These are phyloP conservation scores for Orbilia quercus DNA, from an alignment of 2,329 filamentous ascomycete species.

Conservation along the genomic window DNA sequence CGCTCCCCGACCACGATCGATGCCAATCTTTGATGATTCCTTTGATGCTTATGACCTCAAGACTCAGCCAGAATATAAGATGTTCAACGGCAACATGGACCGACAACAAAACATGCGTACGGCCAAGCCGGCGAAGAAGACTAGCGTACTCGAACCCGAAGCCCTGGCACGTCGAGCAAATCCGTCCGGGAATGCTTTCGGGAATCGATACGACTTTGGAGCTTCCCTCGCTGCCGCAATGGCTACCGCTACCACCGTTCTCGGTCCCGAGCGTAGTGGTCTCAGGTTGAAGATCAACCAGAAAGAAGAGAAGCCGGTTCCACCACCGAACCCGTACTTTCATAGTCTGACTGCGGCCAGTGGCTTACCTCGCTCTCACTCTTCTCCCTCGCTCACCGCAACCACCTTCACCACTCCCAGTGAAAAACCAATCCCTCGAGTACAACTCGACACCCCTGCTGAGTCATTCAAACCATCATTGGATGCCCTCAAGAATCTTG, in stretches of 20 bases:
- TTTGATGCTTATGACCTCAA: constrained; percentile 67
- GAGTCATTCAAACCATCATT: constrained; percentile 46
- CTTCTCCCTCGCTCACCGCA: constrained; percentile 48
- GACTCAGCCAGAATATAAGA: constrained; percentile 55
- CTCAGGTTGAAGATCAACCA: constrained; percentile 62
- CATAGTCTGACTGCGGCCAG: constrained; percentile 42
- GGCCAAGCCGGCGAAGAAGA: constrained; percentile 51
- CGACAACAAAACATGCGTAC: constrained; percentile 43
- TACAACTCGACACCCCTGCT: constrained; percentile 36
- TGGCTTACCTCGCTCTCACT: constrained; percentile 51
- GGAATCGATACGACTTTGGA: constrained; percentile 94
- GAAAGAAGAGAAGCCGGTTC: constrained; percentile 38
- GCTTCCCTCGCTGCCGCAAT: constrained; percentile 89
- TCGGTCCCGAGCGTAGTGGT: constrained; percentile 71
- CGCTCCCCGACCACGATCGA: constrained; percentile 68
- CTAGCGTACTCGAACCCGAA: constrained; percentile 47
- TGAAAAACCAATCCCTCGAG: constrained; percentile 48
- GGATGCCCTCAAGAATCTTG: constrained; percentile 49
- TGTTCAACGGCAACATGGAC: constrained; percentile 46
- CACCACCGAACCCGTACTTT: constrained; percentile 50
- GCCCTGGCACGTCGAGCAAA: constrained; percentile 60
- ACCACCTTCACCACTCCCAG: constrained; percentile 40
- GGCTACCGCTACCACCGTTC: constrained; percentile 75
- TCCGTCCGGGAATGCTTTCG: constrained; percentile 77
- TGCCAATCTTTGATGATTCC: constrained; percentile 66